These are phyloP conservation scores for Hypericum androsaemum DNA, from an alignment of 345 rosid genomes.

Conservation along the genomic window DNA sequence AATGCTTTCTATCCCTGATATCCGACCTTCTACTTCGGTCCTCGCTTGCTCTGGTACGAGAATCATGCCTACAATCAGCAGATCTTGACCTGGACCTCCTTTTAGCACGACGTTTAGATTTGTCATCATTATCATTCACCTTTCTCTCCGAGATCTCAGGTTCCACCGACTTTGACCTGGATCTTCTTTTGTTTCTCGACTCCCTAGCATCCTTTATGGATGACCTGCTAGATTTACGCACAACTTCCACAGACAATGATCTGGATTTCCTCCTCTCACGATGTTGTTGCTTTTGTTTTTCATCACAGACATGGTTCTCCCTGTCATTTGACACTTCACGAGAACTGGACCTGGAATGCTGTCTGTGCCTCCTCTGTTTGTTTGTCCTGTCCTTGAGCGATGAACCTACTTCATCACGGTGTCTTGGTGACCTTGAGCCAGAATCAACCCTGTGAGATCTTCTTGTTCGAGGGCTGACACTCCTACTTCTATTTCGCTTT, in stretches of 20 bases:
- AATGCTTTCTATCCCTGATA: slow-evolving; percentile 44
- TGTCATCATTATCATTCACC: slow-evolving; percentile 33
- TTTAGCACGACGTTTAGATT: slow-evolving; percentile 31
- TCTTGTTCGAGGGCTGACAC: slow-evolving; percentile 55
- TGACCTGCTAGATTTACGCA: slow-evolving; percentile 24
- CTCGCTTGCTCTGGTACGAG: slow-evolving; percentile 33
- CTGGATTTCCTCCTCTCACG: slow-evolving; percentile 36
- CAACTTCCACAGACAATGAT: slow-evolving; percentile 44
- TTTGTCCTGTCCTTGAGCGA: slow-evolving; percentile 43
- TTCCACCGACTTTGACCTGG: slow-evolving; percentile 36
- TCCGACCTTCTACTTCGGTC: slow-evolving; percentile 45
- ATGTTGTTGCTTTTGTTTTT: slow-evolving; percentile 22
- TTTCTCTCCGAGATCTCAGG: neutral
- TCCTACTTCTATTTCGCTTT: slow-evolving; percentile 66
- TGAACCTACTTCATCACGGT: slow-evolving; percentile 37
- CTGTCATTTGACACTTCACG: slow-evolving; percentile 34
- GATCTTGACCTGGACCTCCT: slow-evolving; percentile 72
- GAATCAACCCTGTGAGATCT: slow-evolving; percentile 42
- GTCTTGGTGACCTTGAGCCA: slow-evolving; percentile 59
- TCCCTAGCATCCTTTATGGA: slow-evolving; percentile 34
- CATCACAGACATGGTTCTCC: slow-evolving; percentile 30
- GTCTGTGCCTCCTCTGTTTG: slow-evolving; percentile 31
- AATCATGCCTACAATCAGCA: slow-evolving; percentile 35
- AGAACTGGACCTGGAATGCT: slow-evolving; percentile 52
- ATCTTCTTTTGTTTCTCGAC: slow-evolving; percentile 36